phyloP scores from a whole-genome alignment of 2,329 filamentous ascomycete species.

The Xylaria sp. region DNA sequence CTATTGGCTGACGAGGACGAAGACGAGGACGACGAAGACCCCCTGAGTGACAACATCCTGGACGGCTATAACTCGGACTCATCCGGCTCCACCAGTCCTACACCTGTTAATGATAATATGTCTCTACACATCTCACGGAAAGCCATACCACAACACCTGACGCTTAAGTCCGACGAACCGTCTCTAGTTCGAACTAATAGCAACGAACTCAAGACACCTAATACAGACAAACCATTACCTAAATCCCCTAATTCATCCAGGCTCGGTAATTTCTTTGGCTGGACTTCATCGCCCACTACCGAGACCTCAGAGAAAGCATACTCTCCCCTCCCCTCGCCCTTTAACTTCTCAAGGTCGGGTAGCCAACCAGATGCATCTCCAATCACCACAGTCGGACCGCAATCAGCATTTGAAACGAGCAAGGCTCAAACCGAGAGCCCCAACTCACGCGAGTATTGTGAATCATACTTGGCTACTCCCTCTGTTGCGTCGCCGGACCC shows the following conservation, averaged over 20 bases:
- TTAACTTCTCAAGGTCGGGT: constrained; percentile 55
- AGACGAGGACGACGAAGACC: constrained; percentile 53
- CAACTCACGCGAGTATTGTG: constrained; percentile 61
- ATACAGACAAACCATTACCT: constrained; percentile 66
- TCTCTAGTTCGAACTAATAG: constrained; percentile 44
- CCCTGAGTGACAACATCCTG: constrained; percentile 49
- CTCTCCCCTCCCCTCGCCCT: constrained; percentile 64
- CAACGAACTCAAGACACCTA: constrained; percentile 51
- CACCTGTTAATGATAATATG: constrained; percentile 56
- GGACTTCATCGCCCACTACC: constrained; percentile 61
- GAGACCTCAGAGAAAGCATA: constrained; percentile 62
- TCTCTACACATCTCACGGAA: constrained; percentile 62
- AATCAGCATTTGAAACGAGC: constrained; percentile 52
- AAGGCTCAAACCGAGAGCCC: constrained; percentile 57
- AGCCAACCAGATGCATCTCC: constrained; percentile 57
- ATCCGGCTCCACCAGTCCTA: constrained; percentile 54
- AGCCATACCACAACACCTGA: constrained; percentile 64
- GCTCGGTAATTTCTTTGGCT: constrained; percentile 65
- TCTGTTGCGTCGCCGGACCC: constrained; percentile 55
- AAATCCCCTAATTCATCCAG: constrained; percentile 64
- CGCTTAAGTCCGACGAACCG: constrained; percentile 58
- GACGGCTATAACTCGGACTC: constrained; percentile 51
- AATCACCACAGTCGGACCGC: constrained; percentile 52
- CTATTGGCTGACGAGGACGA: constrained; percentile 53
- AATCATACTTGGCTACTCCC: constrained; percentile 64